Conservation (phyloP, 2,329 filamentous ascomycete species). For the Aureobasidium sp. region DNA sequence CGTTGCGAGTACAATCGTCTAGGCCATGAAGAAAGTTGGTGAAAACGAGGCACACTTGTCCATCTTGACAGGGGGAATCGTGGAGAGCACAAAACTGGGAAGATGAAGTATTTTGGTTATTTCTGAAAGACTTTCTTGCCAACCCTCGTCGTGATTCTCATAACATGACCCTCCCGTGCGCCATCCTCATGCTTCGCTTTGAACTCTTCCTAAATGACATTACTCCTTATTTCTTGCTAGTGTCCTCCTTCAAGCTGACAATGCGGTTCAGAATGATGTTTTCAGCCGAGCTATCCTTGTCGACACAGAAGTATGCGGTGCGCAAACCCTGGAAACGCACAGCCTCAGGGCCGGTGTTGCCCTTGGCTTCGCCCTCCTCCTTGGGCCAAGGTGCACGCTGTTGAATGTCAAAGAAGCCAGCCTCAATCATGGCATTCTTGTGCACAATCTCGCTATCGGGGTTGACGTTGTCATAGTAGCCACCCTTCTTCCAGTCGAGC, state of each 20-base stretch:
- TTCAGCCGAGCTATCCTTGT: conserved; percentile 62
- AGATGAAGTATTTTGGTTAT: neutral
- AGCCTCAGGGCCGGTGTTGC: conserved; percentile 54
- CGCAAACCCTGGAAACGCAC: conserved; percentile 89
- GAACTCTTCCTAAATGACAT: neutral
- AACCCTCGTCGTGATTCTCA: neutral
- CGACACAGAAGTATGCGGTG: conserved; percentile 80
- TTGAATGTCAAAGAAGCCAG: conserved; percentile 72
- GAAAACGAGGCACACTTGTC: no score
- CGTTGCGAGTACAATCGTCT: no score
- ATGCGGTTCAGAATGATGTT: conserved; percentile 85
- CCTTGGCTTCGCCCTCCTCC: conserved; percentile 61
- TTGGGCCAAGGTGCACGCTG: conserved; percentile 73
- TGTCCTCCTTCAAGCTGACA: conserved; percentile 82
- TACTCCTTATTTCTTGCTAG: conserved; percentile 50
- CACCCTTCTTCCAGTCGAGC: conserved; percentile 60
- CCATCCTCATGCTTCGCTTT: conserved; percentile 5
- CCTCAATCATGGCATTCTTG: conserved; percentile 70
- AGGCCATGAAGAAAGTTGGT: no score
- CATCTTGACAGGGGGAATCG: no score
- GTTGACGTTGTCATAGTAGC: conserved; percentile 79
- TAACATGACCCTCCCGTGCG: conserved; percentile 5
- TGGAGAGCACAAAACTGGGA: neutral
- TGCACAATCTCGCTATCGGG: conserved; percentile 78
- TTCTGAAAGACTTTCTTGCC: neutral